Base-by-base conservation (phyloP, 805 yeast genomes). In the Saccharomycopsis microspora region DNA sequence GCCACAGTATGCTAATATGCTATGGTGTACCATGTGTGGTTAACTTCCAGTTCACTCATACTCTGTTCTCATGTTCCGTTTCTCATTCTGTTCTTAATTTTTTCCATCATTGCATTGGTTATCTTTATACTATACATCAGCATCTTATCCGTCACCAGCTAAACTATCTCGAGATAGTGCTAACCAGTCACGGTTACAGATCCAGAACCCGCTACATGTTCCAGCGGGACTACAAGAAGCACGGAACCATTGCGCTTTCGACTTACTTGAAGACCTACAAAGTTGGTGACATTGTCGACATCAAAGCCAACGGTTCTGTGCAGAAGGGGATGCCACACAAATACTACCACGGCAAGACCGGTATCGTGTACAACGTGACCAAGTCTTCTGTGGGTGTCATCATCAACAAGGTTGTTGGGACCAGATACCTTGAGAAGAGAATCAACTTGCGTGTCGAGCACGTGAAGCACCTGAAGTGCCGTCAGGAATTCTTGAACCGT, bases 281-380 rank as follows among this genome's bases (percentile, higher is more conserved):
- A 76, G 97, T 93, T 66, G 98, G 98, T 69, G 98, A 93, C 74
- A 90, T 93, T 65, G 98, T 93, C 68, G 98, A 93, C 75, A 89
- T 93, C 80, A 90, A 86, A 78, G 98, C 94, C 73, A 93, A 93
- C 72, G 96, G 96, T 81, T 80, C 98, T 62, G 79, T 89, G 80
- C 97, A 93, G 73, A 89, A 90, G 84, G 97, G 97, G 86, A 87
- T 93, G 96, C 98, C 98, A 72, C 96, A 87, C 88, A 93, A 93
- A 80, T 89, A 79, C 85, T 93, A 93, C 96, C 97, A 93, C 82
- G 98, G 98, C 76, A 93, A 89, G 83, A 93, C 98, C 61, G 98
- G 98, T 83, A 86, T 93, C 64, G 81, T 93, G 60, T 93, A 81
- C 95, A 93, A 93, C 82, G 94, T 93, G 62, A 90, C 98, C 84